Conservation (phyloP, 2,329 filamentous ascomycete species). For the Pochonia chlamydosporia region DNA sequence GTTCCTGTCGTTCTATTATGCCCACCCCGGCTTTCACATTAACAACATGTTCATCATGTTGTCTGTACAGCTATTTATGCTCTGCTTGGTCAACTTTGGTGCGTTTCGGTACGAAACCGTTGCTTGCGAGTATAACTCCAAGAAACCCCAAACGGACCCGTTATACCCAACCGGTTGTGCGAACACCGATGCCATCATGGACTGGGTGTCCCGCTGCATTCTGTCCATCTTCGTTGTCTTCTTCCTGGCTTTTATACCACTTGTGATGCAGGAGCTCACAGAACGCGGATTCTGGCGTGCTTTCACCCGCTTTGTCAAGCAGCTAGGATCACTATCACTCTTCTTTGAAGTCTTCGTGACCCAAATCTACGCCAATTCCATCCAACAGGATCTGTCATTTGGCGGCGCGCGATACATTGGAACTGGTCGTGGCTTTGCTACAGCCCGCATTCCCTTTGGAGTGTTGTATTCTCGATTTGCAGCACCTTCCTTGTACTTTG, state of each 20-base stretch:
- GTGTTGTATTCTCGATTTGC: slow-evolving; percentile 96
- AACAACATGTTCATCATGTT: slow-evolving; percentile 99
- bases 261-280: slow-evolving; percentile 90
- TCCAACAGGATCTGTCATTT: slow-evolving; percentile 91
- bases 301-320: slow-evolving; percentile 85
- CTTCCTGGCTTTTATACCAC: slow-evolving; percentile 92
- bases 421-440: slow-evolving; percentile 99
- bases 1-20: slow-evolving; percentile 99
- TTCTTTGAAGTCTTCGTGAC: slow-evolving; percentile 99
- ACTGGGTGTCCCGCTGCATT: slow-evolving; percentile 92
- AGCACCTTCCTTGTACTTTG: slow-evolving; percentile 92
- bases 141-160: slow-evolving; percentile 87
- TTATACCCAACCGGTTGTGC: slow-evolving; percentile 83
- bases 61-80: slow-evolving; percentile 98
- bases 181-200: slow-evolving; percentile 77
- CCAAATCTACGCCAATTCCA: slow-evolving; percentile 96
- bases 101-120: slow-evolving; percentile 85
- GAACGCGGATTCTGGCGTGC: slow-evolving; percentile 93
- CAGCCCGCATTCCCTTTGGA: slow-evolving; percentile 95
- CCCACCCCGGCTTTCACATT: slow-evolving; percentile 96
- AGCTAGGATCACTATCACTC: slow-evolving; percentile 88
- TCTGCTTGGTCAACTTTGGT: slow-evolving; percentile 83
- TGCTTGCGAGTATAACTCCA: slow-evolving; percentile 75
- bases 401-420: slow-evolving; percentile 97
- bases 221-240: slow-evolving; percentile 98